phyloP scores from a whole-genome alignment of 1,284 basidiomycete species.

The Rhodotorula sp. region DNA sequence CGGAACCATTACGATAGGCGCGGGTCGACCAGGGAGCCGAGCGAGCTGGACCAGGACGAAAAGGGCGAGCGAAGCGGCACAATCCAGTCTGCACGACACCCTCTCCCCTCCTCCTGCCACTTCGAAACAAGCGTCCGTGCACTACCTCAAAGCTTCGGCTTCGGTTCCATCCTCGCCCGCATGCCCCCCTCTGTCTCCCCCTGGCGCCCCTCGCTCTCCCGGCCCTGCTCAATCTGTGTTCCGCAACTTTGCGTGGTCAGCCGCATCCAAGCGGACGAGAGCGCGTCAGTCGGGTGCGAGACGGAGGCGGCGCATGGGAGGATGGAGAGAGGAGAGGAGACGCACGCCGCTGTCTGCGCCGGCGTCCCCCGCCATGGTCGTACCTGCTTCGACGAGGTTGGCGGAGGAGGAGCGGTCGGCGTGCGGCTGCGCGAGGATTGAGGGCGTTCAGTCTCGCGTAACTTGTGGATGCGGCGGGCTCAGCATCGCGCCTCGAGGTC shows the following conservation, averaged over 20 bases:
- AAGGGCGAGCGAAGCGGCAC: too few relatives aligned
- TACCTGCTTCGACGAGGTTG: conserved; percentile 7
- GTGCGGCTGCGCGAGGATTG: neutral
- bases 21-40: too few relatives aligned
- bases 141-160: neutral
- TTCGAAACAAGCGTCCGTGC: too few relatives aligned
- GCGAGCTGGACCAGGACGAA: too few relatives aligned
- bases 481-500: too few relatives aligned
- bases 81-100: too few relatives aligned
- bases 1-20: too few relatives aligned
- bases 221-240: neutral
- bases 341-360: conserved; percentile 8
- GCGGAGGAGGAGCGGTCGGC: neutral
- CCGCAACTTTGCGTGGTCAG: neutral
- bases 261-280: neutral
- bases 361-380: conserved; percentile 6
- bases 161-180: neutral
- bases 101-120: neutral
- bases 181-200: neutral
- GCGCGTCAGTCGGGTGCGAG: neutral
- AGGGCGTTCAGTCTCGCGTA: too few relatives aligned
- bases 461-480: too few relatives aligned
- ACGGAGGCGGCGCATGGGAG: too few relatives aligned
- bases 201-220: neutral
- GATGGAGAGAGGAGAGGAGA: neutral